These are phyloP conservation scores for Blastocrithidia nonstop DNA, from an alignment of 208 protist genomes.

Conservation along the genomic window DNA sequence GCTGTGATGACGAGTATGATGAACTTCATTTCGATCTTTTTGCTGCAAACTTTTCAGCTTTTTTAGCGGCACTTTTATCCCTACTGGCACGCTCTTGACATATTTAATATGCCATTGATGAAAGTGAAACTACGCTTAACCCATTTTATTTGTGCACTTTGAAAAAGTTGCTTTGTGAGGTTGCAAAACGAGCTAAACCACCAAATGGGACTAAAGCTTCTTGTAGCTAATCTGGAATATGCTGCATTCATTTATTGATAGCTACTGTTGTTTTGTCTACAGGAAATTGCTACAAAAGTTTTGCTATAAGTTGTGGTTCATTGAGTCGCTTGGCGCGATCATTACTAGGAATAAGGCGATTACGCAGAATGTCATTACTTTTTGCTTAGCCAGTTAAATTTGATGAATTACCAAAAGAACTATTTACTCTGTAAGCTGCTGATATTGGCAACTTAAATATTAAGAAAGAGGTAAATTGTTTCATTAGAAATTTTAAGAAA, in stretches of 20 bases:
- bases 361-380: background rate
- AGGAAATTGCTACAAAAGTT: slow-evolving; percentile 37
- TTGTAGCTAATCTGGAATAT: slow-evolving; percentile 39
- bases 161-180: slow-evolving; percentile 57
- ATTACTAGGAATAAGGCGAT: background rate
- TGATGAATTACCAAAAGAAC: background rate
- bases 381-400: background rate
- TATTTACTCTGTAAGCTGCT: background rate
- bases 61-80: slow-evolving; percentile 20
- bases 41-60: slow-evolving; percentile 7
- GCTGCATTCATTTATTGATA: slow-evolving; percentile 28
- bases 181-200: slow-evolving; percentile 30
- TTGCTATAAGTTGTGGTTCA: slow-evolving; percentile 51
- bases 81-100: slow-evolving; percentile 15
- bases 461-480: background rate
- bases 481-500: slow-evolving; percentile 1
- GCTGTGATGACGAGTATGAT: too few relatives aligned
- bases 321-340: too few relatives aligned
- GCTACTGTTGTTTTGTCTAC: slow-evolving; percentile 20
- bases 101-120: slow-evolving; percentile 31
- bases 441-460: background rate
- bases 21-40: background rate
- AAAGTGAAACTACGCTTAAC: slow-evolving; percentile 33
- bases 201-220: slow-evolving; percentile 49
- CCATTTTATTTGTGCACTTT: slow-evolving; percentile 45